A percentile compares a stretch with the other conserved stretches of the same genome.
Conservation (phyloP, 116 monocot species). For the Thalassia testudinum region DNA sequence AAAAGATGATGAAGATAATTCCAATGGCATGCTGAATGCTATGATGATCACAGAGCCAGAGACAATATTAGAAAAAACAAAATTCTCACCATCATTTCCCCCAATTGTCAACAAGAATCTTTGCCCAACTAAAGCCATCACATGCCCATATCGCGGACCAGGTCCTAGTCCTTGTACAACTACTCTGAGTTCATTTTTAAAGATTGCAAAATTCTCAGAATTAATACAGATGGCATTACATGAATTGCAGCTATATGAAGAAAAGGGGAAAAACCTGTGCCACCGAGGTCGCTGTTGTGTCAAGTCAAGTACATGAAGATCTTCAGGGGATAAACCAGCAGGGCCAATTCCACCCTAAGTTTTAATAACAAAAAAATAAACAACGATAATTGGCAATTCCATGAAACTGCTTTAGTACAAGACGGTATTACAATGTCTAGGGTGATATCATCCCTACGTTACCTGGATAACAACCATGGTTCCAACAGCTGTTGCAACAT, state of each 20-base stretch:
- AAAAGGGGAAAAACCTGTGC: slow-evolving; percentile 55
- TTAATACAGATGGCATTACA: not conserved
- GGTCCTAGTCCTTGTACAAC: slow-evolving; percentile 99
- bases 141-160: slow-evolving; percentile 97
- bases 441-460: too few relatives aligned
- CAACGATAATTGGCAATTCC: not conserved
- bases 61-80: too few relatives aligned
- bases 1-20: too few relatives aligned
- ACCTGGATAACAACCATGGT: slow-evolving; percentile 99
- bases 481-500: slow-evolving; percentile 98
- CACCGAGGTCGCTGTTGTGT: slow-evolving; percentile 96
- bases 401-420: not conserved
- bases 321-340: slow-evolving; percentile 94
- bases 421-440: not conserved
- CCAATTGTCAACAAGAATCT: slow-evolving; percentile 92
- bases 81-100: slow-evolving; percentile 90
- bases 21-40: too few relatives aligned
- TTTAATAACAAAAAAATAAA: not conserved
- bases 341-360: slow-evolving; percentile 97
- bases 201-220: not conserved
- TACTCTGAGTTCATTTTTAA: slow-evolving; percentile 37
- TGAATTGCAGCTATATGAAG: not conserved
- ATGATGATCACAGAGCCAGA: too few relatives aligned
- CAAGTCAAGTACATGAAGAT: slow-evolving; percentile 95
- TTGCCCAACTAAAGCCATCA: slow-evolving; percentile 99